Evolutionary conservation across 352 stramenopile species (phyloP).

Genomic region (Phytophthora lateralis): DNA sequence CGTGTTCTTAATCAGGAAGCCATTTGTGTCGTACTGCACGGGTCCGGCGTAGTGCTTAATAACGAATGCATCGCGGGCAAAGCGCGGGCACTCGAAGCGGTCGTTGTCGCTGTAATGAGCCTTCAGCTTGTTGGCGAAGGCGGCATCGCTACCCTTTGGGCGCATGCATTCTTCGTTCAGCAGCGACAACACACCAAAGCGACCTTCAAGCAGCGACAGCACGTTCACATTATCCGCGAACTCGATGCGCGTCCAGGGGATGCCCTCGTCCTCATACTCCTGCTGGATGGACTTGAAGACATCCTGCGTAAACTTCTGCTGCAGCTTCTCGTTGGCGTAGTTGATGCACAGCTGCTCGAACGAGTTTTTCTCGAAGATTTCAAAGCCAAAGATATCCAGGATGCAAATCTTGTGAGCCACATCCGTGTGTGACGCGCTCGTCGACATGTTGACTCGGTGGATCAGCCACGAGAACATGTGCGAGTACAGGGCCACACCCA

Average conservation of each 20-base stretch:
- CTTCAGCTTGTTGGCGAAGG: constrained; percentile 90
- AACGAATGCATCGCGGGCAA: constrained; percentile 91
- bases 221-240: constrained; percentile 93
- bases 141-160: constrained; percentile 85
- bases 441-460: constrained; percentile 82
- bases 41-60: constrained; percentile 96
- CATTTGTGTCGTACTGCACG: constrained; percentile 94
- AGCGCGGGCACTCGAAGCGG: constrained; percentile 83
- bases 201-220: constrained; percentile 89
- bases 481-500: constrained; percentile 92
- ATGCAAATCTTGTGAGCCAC: constrained; percentile 88
- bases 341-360: constrained; percentile 98
- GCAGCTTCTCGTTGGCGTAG: constrained; percentile 96
- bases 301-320: constrained; percentile 94
- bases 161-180: constrained; percentile 95
- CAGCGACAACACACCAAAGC: constrained; percentile 90
- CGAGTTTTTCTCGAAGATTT: constrained; percentile 96
- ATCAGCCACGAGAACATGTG: constrained; percentile 98
- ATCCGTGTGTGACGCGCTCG: constrained; percentile 52
- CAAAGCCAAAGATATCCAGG: constrained; percentile 98
- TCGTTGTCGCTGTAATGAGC: constrained; percentile 90
- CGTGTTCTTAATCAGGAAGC: constrained; percentile 98
- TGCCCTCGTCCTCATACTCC: constrained; percentile 96
- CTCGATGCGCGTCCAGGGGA: constrained; percentile 91
- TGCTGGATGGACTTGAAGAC: constrained; percentile 96